Evolutionary conservation across 176 grass and related monocot species (phyloP), one percentile per base, ranked within the genome.

Genomic region (Musa schizocarpa): DNA sequence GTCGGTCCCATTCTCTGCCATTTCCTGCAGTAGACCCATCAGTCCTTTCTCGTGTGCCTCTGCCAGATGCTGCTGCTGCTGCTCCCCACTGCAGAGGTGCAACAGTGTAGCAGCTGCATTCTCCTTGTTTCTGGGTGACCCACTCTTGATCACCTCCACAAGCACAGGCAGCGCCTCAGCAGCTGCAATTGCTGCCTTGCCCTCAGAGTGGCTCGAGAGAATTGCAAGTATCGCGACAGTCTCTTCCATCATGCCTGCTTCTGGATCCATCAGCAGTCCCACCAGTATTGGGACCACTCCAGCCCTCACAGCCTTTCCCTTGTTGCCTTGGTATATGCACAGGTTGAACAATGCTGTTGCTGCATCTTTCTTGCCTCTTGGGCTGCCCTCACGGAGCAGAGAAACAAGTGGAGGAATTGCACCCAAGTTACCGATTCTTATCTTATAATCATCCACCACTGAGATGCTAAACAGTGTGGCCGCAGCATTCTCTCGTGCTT

Each of bases 381-480:
- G 86, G 72, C 86, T 98, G 61, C 86, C 95, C 75, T 91, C 85
- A 62, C 84, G 81, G 69, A 93, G 59, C 53, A 98, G 83, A 50
- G 71, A 77, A 16, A 89, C 95, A 74, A 93, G 86, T 9, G 95
- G 90, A 58, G 90, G 90, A 73, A 98, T 91, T 52, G 90, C 95
- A 65, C 90, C 90, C 11, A 86, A 86, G 52, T 69, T 73, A 14
- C 90, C 95, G 55, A 99, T 99, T 21, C 64, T 93, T 51, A 99
- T 79, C 71, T 99, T 94, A 79, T 87, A 89, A 74, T 91, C 90
- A 71, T 99, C 95, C 25, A 99, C 83, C 75, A 94, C 78, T 25
- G 90, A 99, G 17, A 99, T 78, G 77, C 90, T 99, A 73, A 99
- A 99, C n/a, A 91, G 78, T 55, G 95, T 98, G 75, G 95, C 94